These are phyloP conservation scores for Microthlaspi erraticum DNA, from an alignment of 345 rosid species.

Conservation along the genomic window DNA sequence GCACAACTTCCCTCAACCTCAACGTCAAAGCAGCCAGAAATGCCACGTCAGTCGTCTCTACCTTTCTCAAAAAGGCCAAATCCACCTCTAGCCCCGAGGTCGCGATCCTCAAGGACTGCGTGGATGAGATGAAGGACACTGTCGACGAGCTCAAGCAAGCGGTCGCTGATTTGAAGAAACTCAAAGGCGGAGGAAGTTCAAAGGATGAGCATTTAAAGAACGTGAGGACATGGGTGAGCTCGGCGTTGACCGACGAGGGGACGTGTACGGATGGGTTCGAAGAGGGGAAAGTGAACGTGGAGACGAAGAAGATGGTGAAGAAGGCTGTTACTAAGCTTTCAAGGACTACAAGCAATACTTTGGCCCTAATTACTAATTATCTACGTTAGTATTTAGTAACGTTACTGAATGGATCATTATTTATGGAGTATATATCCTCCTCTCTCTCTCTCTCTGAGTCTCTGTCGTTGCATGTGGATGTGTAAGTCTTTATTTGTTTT, in stretches of 20 bases:
- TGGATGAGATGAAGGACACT: constrained; percentile 50
- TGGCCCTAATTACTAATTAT: constrained; percentile 59
- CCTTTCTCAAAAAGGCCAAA: constrained; percentile 39
- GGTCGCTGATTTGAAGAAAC: constrained; percentile 43
- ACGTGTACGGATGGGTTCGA: constrained; percentile 76
- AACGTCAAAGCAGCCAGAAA: constrained; percentile 50
- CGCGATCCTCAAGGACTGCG: constrained; percentile 53
- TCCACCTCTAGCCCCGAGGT: background rate
- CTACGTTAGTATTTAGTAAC: constrained; percentile 38
- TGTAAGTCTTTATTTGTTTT: background rate
- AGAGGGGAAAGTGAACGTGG: constrained; percentile 48
- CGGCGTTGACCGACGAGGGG: constrained; percentile 67
- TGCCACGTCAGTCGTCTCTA: constrained; percentile 41
- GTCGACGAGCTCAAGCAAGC: constrained; percentile 62
- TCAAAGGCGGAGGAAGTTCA: constrained; percentile 28
- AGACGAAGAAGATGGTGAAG: constrained; percentile 51
- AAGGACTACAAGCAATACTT: constrained; percentile 64
- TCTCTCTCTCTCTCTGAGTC: background rate
- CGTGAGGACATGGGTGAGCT: constrained; percentile 67
- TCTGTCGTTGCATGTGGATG: constrained; percentile 32
- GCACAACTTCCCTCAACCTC: constrained; percentile 54
- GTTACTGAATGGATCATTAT: no score
- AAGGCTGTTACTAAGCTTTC: constrained; percentile 48
- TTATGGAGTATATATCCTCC: no score
- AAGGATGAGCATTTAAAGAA: constrained; percentile 47